Evolutionary conservation across 2,329 filamentous ascomycete genomes (phyloP).

Genomic region (Trichoderma citrinoviride): DNA sequence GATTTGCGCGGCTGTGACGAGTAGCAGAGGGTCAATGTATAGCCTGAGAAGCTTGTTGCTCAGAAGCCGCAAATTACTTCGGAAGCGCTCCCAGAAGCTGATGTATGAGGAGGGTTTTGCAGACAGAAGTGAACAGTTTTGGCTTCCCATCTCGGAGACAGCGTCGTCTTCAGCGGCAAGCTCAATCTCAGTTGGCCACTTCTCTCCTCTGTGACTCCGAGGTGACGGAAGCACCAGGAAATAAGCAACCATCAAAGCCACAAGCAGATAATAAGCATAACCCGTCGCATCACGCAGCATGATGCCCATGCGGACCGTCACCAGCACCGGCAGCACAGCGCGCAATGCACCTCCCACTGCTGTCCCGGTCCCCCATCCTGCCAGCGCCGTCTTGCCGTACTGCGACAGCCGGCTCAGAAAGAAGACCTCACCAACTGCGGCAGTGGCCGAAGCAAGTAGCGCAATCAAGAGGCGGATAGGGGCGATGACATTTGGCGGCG

Average conservation of each 20-base stretch:
- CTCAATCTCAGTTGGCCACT: background rate
- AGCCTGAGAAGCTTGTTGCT: constrained; percentile 2
- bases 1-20: background rate
- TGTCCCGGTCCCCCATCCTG: constrained; percentile 38
- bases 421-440: constrained; percentile 35
- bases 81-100: background rate
- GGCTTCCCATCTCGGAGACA: background rate
- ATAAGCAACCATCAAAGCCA: background rate
- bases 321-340: background rate
- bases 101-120: background rate
- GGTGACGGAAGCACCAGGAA: background rate
- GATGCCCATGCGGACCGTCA: background rate
- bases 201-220: background rate
- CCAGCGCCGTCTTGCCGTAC: constrained; percentile 33
- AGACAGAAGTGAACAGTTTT: background rate
- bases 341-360: constrained; percentile 30
- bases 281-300: background rate
- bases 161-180: background rate
- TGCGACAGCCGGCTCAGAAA: constrained; percentile 33
- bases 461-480: constrained; percentile 32
- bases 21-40: constrained; percentile 5
- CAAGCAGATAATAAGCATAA: background rate
- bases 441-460: constrained; percentile 30
- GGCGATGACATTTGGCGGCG: constrained; percentile 35
- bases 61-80: background rate